Base-by-base conservation (phyloP, 176 grass and related monocot genomes). In the Puccinellia tenuiflora region DNA sequence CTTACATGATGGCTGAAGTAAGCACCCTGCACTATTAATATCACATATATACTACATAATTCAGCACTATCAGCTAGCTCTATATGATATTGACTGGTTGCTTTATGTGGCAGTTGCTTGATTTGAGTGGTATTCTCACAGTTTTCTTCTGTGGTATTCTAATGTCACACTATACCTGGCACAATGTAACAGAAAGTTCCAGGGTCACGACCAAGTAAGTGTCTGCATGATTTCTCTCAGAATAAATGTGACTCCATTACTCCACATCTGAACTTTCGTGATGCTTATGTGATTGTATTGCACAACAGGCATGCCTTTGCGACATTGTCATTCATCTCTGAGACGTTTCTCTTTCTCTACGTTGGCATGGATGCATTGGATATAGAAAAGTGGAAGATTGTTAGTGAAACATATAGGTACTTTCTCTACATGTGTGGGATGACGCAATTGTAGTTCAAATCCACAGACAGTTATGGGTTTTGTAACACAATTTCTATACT, bases 91-190 rank as follows among this genome's bases (percentile, higher is more conserved):
- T 87, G 6, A 80, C 57, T 46, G 28, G 9, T 65, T 88, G 1
- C 60, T 88, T 87, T 5, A 14, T 82, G 55, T 88, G 69, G 68
- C 86, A 97, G 94, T 77, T 97, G 84, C 91, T 94, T 75, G 86
- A 94, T 85, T 89, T 94, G 81, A 97, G 94, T 72, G 94, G 94
- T 78, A 97, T 97, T 83, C 90, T 97, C 56, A 94, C 94, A 6
- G 94, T 97, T 59, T 97, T 97, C 79, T 97, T 97, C 78, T 94
- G 92, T 48, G 95, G 95, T 51, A 97, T 97, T 5, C 84, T 94
- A 63, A 97, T 97, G 95, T 94, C 92, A 8, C 95, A 97, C 81
- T 97, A 97, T 81, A 97, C 95, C 78, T 97, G 95, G 95, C 95
- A 97, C 81, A 97, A 97, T 72, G 90, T 97, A 73, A 97, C 95